Base-by-base conservation (phyloP, 1,284 basidiomycete species). In the Microbotryum lychnidis-dioicae region DNA sequence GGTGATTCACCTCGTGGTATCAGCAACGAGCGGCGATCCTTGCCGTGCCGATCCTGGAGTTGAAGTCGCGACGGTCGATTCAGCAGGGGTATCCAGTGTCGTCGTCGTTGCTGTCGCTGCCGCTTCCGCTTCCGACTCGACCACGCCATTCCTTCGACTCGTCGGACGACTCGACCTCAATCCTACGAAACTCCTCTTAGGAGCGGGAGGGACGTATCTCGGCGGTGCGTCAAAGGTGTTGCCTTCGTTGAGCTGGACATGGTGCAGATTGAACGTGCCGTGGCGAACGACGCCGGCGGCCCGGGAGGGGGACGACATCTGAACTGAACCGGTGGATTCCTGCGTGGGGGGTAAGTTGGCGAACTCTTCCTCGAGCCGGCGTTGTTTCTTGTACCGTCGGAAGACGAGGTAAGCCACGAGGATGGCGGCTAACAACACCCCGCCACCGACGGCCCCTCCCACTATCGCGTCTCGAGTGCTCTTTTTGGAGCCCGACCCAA, bases 241-340 rank as follows among this genome's bases (percentile, higher is more conserved):
- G 18, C 56, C 55, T 21, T 62, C 64, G 1, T 61, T 65, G 23
- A 65, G 62, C 16, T 27, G 45, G n/a, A 65, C 61, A 29, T 60
- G 37, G 21, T 58, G 60, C 21, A 65, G 49, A 37, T 65, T 65
- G 61, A 60, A 63, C 25, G 64, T 65, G 5, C 64, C 64, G 7
- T 58, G 56, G n/a, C 64, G 47, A 12, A 33, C 29, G 10, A 63
- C 33, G 20, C 58, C 53, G 1, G 52, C 56, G 0, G 54, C 21
- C 2, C 58, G 57, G 25, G 37, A 25, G 16, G 50, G 10, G 25
- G 44, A 33, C 7, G 23, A 29, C 10, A 52, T 54, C 25, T 59
- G 58, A 16, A 57, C 51, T 33, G 55, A n/a, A 23, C 23, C 21
- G 46, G 16, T 21, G 55, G 53, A 51, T 45, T 18, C 33, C 23